Base-by-base conservation (phyloP, 2,329 filamentous ascomycete species). In the Aspergillus sp. region DNA sequence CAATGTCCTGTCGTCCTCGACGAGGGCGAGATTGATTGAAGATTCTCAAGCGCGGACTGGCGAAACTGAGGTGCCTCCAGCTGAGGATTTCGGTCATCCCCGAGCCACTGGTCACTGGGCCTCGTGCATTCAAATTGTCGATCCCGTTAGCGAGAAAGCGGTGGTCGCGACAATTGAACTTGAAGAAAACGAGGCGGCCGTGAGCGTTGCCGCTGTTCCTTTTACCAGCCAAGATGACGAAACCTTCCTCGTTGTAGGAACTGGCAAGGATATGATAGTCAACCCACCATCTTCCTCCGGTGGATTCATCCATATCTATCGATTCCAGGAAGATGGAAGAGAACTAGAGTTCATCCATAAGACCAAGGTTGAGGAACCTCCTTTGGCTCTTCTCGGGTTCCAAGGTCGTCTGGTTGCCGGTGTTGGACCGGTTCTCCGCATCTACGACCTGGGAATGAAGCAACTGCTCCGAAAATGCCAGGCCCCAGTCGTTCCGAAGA, bases 311-410 rank as follows among this genome's bases (percentile, higher is more conserved):
- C 88, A 96, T 58, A 86, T 97, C 27, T 98, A 96, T 67, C 83
- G 89, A 34, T 88, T 98, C 65, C 80, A 86, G 40, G 86, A 94
- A 39, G 82, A 89, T 49, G 94, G 94, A n/a, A 83, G 82, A 43
- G 83, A 89, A 57, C 78, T 98, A 11, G 88, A 96, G 59, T 93
- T 97, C 46, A 90, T 96, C 50, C 93, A 98, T 70, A 96, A 96
- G 67, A 98, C 94, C 1, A 89, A 90, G 58, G 79, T 96, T 6
- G 88, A 94, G 53, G 84, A 90, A 51, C 90, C 91, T 2, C 89
- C 94, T 1, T 82, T 89, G 57, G 91, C 93, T n/a, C 75, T 98
- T 11, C 74, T 93, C n/a, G 77, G 82, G 3, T 99, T 98, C 73
- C 91, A 97, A 65, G 94, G 94, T 28, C 86, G 87, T 52, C 75